Conservation (phyloP, 1,284 basidiomycete species). For the Athelia sp. region DNA sequence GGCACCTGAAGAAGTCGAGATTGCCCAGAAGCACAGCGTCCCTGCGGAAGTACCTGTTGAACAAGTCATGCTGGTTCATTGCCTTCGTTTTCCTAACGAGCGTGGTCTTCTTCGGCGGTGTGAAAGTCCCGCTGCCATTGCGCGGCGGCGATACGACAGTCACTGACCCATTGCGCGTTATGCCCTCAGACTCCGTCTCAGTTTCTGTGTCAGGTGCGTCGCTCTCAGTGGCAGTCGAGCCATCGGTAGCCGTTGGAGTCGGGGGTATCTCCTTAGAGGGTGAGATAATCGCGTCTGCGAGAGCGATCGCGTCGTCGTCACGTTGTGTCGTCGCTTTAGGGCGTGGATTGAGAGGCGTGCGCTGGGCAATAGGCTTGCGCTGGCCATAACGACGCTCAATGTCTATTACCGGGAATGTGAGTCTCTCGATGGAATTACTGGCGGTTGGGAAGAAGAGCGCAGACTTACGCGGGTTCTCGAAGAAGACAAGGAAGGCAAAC, state of each 20-base stretch:
- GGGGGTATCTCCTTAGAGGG: constrained; percentile 11
- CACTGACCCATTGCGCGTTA: no score
- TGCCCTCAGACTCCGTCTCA: constrained; percentile 45
- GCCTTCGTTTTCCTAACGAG: no score
- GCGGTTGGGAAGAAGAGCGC: constrained; percentile 7
- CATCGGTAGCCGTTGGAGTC: constrained; percentile 71
- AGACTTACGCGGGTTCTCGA: constrained; percentile 96
- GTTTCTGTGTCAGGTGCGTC: constrained; percentile 61
- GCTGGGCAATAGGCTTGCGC: constrained; percentile 80
- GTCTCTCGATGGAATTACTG: constrained; percentile 4
- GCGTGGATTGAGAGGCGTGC: constrained; percentile 53
- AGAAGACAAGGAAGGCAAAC: constrained; percentile 94
- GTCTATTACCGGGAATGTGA: constrained; percentile 41
- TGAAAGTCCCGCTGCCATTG: not conserved
- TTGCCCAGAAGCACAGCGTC: constrained; percentile 83
- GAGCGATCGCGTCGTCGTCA: not conserved
- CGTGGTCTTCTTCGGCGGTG: constrained; percentile 16
- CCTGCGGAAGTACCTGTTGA: constrained; percentile 87
- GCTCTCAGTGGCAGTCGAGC: constrained; percentile 64
- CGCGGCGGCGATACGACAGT: not conserved
- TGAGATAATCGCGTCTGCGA: not conserved
- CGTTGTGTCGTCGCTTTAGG: not conserved
- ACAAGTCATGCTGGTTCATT: constrained; percentile 81
- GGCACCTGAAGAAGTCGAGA: constrained; percentile 80
- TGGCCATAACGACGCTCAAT: constrained; percentile 91